Conservation (phyloP, 2,329 filamentous ascomycete genomes). For the Neopestalotiopsis sp. region DNA sequence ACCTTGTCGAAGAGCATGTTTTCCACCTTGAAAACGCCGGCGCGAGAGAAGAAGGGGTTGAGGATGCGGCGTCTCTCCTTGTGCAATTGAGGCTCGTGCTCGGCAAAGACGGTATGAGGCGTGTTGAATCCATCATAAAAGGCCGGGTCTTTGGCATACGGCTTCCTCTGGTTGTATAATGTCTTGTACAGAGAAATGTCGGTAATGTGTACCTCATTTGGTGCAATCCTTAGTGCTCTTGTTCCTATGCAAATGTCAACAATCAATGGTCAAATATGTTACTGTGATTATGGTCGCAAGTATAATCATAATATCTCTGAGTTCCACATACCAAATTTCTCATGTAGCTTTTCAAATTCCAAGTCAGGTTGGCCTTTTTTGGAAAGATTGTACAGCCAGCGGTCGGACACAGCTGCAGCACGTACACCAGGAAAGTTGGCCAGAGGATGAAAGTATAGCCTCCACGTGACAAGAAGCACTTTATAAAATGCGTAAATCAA, state of each 20-base stretch:
- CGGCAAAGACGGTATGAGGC: constrained; percentile 1
- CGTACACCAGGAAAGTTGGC: not conserved
- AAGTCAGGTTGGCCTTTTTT: not conserved
- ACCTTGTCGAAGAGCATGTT: not conserved
- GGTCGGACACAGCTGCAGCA: not conserved
- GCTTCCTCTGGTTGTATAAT: not conserved
- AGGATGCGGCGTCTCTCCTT: not conserved
- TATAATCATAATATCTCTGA: not conserved
- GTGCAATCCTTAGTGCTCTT: not conserved
- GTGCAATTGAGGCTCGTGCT: not conserved
- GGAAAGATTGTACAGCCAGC: not conserved
- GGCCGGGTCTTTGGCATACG: not conserved
- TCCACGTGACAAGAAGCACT: not conserved
- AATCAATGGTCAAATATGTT: not conserved
- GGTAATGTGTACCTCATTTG: not conserved
- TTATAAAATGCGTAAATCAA: not conserved
- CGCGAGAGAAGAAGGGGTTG: not conserved
- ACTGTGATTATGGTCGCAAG: not conserved
- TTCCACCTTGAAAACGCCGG: not conserved
- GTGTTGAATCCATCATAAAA: constrained; percentile 5
- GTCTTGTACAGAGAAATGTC: not conserved
- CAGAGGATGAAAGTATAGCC: not conserved
- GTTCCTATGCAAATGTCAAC: not conserved
- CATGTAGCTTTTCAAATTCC: not conserved
- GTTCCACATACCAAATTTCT: not conserved